Base-by-base conservation (phyloP, 2,329 filamentous ascomycete species). In the Davidsoniella eucalypti region DNA sequence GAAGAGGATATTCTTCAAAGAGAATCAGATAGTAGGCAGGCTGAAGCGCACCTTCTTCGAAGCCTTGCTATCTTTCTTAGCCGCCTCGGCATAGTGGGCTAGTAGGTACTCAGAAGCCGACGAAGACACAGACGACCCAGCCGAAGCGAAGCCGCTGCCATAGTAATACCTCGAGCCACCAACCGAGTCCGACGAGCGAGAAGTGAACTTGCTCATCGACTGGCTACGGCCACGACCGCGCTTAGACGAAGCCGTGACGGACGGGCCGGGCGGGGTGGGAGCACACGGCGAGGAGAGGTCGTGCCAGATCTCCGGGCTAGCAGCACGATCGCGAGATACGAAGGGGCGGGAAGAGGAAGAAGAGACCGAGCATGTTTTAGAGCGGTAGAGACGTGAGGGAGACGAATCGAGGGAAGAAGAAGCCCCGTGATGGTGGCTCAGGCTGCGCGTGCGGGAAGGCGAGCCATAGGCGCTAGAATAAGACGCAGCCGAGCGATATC, bases 1-100 rank as follows among this genome's bases (percentile, higher is more conserved):
- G 17, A 44, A 43, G 10, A 10, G 7, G 17, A 12, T 18, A n/a
- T 38, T 12, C 17, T 5, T 39, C 25, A 17, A 47, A 5, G 26
- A 33, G 8, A 33, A 33, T 33, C 26, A 33, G 6, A 33, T 33
- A 33, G 25, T 36, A 9, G 50, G 50, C 16, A 52, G 23, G 8
- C 44, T 52, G 23, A 52, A 52, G 18, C 50, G 45, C 14, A 52
- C 50, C 33, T 41, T 26, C 36, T 52, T 52, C 8, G 49, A 45
- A 7, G 44, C 44, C 17, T 52, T 52, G 40, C 17, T 44, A 12
- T 41, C 47, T 41, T 52, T 52, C 46, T 52, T 52, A 4, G 36
- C 25, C 3, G 47, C 42, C 18, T 52, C 50, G n/a, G 46, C 50
- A 45, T 49, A 52, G 26, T 48, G 37, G n/a, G 42, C 39, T 25